Evolutionary conservation across 1,284 basidiomycete genomes (phyloP), one percentile per base, ranked within the genome.

Genomic region (Dichomitus squalens): DNA sequence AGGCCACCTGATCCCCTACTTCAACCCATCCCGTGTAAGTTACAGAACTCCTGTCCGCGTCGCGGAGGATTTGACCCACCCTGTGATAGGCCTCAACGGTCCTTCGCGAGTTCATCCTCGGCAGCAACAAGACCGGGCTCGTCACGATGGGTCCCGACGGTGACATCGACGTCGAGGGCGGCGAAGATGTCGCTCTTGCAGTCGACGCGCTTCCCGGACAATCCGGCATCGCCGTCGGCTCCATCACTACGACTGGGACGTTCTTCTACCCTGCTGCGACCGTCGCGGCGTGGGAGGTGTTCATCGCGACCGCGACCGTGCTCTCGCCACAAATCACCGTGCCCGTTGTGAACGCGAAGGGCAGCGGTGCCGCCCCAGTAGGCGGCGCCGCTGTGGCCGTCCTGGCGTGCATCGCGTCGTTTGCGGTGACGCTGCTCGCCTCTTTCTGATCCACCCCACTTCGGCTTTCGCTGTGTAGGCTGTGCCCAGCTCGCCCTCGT

Each of bases 241-340:
- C 59, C 4, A 58, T 61, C 41, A 58, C 64, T 41, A 68, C 68
- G 31, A 61, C 65, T 48, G 55, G 58, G 41, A 66, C 68, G 52
- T 58, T 52, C 52, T 44, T 44, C 31, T 68, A 63, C 55, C 65
- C 67, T 8, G 40, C 82, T 7, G 75, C 75, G 48, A 78, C 79
- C 20, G 79, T 82, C 39, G 77, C 77, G 9, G 82, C 84, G 1
- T 89, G 87, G 87, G 69, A 77, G 39, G 67, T 55, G 48, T 74
- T 68, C 64, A 66, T 73, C 53, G 65, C 66, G 50, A 68, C 66
- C 20, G 64, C 64, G 27, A 66, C 64, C 3, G 1, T 47, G n/a
- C 36, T 54, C 11, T 39, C 58, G 9, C 35, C 56, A 12, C 33
- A 36, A 34, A 40, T 36, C 29, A 31, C 29, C 29, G 49, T 12